A percentile compares a stretch with the other conserved stretches of the same genome.
phyloP scores from a whole-genome alignment of 2,329 filamentous ascomycete genomes.

The Shiraia bambusicola region DNA sequence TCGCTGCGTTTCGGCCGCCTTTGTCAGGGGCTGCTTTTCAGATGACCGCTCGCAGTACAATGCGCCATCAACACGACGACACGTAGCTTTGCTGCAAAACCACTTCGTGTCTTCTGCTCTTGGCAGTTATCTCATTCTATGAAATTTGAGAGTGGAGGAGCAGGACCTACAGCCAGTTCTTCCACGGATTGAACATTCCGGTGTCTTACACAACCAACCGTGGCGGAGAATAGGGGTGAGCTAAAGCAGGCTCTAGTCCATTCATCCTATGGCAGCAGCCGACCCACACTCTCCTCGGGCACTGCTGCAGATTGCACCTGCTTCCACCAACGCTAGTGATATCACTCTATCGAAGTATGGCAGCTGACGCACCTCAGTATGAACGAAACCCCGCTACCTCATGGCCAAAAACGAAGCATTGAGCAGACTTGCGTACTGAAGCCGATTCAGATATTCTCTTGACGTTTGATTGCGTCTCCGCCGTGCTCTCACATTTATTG shows the following conservation, averaged over 20 bases:
- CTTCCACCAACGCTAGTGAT: too few species aligned
- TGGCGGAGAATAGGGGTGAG: slow-evolving; percentile 6
- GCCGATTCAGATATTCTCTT: too few species aligned
- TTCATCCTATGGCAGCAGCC: too few species aligned
- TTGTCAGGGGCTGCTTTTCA: neutral
- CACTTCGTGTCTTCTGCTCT: neutral
- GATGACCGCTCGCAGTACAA: neutral
- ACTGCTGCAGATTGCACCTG: too few species aligned
- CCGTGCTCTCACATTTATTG: too few species aligned
- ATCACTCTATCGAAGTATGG: too few species aligned
- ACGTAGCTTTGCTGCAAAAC: neutral
- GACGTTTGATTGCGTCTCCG: too few species aligned
- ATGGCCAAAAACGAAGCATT: too few species aligned
- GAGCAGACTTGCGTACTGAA: too few species aligned
- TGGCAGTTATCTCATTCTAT: neutral
- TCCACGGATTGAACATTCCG: slow-evolving; percentile 9
- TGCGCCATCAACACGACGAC: neutral
- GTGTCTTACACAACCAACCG: slow-evolving; percentile 4
- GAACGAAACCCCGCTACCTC: too few species aligned
- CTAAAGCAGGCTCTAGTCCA: neutral
- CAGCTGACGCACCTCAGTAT: too few species aligned
- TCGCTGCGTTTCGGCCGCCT: neutral
- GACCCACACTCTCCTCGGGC: too few species aligned
- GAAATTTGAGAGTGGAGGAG: neutral
- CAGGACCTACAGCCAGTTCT: slow-evolving; percentile 5